Percentiles rank a stretch among this genome's conserved stretches.
Conservation (phyloP, 2,329 filamentous ascomycete species). For the Diaporthe longicolla region DNA sequence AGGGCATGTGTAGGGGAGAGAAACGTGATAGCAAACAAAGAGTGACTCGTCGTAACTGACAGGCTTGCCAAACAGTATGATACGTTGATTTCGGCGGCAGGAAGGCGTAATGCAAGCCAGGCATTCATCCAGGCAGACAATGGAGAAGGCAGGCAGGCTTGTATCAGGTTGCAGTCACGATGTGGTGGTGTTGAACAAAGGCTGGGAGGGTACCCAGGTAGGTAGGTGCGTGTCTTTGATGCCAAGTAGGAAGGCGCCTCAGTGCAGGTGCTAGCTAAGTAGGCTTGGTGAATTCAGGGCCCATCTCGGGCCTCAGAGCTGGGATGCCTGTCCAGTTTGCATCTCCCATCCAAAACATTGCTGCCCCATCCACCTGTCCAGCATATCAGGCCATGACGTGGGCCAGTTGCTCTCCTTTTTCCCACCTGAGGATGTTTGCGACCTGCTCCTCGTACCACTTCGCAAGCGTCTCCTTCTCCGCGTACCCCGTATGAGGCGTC, state of each 20-base stretch:
- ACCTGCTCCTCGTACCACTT: slow-evolving; percentile 78
- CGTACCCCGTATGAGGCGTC: slow-evolving; percentile 83
- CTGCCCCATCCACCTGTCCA: neutral
- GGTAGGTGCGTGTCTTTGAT: neutral
- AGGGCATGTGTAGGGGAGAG: neutral
- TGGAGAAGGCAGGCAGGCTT: neutral
- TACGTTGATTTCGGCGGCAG: neutral
- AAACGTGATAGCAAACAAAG: neutral
- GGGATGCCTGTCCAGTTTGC: neutral
- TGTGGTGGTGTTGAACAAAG: slow-evolving; percentile 6
- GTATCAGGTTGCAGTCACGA: neutral
- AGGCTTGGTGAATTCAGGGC: neutral
- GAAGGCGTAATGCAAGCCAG: neutral
- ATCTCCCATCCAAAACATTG: neutral
- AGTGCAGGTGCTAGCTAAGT: too few relatives aligned
- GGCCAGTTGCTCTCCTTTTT: slow-evolving; percentile 36
- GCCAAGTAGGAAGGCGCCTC: neutral
- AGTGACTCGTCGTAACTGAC: neutral
- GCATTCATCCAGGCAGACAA: neutral
- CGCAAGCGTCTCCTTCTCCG: slow-evolving; percentile 74
- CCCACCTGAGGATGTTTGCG: slow-evolving; percentile 72
- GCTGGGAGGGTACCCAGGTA: neutral
- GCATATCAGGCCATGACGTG: slow-evolving; percentile 27
- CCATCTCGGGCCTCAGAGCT: too few relatives aligned
- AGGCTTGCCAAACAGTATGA: slow-evolving; percentile 4